Base-by-base conservation (phyloP, 768 basidiomycete genomes). In the Cantharellus cinnabarinus region DNA sequence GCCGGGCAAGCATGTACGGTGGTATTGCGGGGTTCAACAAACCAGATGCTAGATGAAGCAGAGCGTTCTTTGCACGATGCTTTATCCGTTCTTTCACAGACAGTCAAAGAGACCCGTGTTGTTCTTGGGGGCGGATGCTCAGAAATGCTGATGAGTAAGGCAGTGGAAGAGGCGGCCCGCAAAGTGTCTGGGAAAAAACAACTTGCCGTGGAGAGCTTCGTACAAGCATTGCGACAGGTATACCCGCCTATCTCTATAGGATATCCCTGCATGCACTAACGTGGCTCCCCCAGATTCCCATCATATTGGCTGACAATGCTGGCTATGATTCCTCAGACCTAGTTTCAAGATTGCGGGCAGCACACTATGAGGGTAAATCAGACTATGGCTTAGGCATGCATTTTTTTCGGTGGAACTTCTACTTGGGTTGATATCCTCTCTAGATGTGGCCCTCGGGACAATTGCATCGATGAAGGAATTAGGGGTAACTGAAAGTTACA, bases 21-120 rank as follows among this genome's bases (percentile, higher is more conserved):
- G 57, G 94, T 99, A 38, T 78, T 99, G 4, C 87, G 95, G 41
- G 95, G 95, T 10, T 95, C 93, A 42, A 98, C 95, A 29, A 85
- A 83, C 62, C 95, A 99, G 69, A 99, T 99, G 94, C 85, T 99
- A 35, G 95, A 98, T 65, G 95, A 99, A 70, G 95, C 95, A 1
- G 95, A 98, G 67, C 84, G 95, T 5, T 98, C 94, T 1, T 73
- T 99, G 51, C 95, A 98, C 67, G 95, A 99, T 64, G 95, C 95
- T 2, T 82, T 99, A 5, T 94, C 90, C 0, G 95, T 99, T 3
- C 77, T 99, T 14, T 94, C 93, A 14, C 95, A 99, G 67, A 98
- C 94, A 0, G 90, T 95, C 62, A 93, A 89, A 72, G 95, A 99
- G 75, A 94, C 94, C 2, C 79, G 95, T 42, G 79, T 89, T 2